phyloP scores from a whole-genome alignment of 2,329 filamentous ascomycete species.

The Pyrenochaeta sp. region DNA sequence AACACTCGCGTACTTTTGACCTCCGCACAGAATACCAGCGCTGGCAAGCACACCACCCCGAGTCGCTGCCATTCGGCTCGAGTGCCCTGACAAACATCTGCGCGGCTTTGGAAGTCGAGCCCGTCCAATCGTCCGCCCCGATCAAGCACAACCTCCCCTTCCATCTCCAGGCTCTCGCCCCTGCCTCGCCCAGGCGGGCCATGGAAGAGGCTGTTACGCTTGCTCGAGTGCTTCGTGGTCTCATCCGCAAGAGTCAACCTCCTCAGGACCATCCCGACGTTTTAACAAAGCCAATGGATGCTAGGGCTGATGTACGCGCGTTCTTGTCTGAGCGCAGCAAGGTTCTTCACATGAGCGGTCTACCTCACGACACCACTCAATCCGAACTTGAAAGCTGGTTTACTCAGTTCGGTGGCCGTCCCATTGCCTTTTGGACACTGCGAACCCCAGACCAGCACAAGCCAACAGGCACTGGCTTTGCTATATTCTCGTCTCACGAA shows the following conservation, averaged over 20 bases:
- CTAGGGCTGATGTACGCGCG: slow-evolving; percentile 91
- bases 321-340: slow-evolving; percentile 97
- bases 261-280: slow-evolving; percentile 94
- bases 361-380: slow-evolving; percentile 97
- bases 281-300: slow-evolving; percentile 93
- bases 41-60: slow-evolving; percentile 98
- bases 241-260: slow-evolving; percentile 96
- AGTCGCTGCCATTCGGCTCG: slow-evolving; percentile 94
- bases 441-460: slow-evolving; percentile 98
- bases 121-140: slow-evolving; percentile 94
- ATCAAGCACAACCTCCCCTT: slow-evolving; percentile 99
- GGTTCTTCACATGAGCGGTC: slow-evolving; percentile 95
- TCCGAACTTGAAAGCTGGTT: slow-evolving; percentile 99
- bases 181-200: slow-evolving; percentile 91
- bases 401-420: slow-evolving; percentile 95
- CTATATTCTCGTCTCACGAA: slow-evolving; percentile 98
- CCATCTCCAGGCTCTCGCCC: slow-evolving; percentile 93
- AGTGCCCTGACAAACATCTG: slow-evolving; percentile 97
- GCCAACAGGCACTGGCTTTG: slow-evolving; percentile 97
- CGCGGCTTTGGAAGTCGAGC: slow-evolving; percentile 96
- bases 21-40: slow-evolving; percentile 96
- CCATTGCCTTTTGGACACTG: slow-evolving; percentile 98
- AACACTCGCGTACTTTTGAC: slow-evolving; percentile 97
- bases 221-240: slow-evolving; percentile 85
- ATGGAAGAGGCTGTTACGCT: slow-evolving; percentile 98